phyloP scores from a whole-genome alignment of 1,284 basidiomycete genomes.

The Ceratobasidium sp. region DNA sequence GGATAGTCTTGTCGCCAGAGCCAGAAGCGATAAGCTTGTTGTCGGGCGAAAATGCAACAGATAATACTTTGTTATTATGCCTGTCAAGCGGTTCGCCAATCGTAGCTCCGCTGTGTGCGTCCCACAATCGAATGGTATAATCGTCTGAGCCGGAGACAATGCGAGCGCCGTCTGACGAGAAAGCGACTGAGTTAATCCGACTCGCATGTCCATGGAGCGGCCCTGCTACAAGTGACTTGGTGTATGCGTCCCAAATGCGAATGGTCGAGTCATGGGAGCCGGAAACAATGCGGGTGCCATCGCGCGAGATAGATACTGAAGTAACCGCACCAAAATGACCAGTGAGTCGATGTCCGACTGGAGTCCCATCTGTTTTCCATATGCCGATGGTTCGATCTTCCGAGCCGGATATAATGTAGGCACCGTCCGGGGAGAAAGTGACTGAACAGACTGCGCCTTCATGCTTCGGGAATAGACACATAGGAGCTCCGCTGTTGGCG shows the following conservation, averaged over 20 bases:
- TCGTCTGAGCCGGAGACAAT: constrained; percentile 2
- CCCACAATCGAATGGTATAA: constrained; percentile 8
- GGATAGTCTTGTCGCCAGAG: not conserved
- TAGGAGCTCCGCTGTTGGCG: not conserved
- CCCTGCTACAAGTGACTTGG: not conserved
- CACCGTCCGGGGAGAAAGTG: constrained; percentile 5
- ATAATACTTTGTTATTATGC: not conserved
- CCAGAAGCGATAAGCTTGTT: not conserved
- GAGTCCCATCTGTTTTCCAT: not conserved
- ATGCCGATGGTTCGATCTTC: not conserved
- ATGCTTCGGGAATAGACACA: not conserved
- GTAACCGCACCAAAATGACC: not conserved
- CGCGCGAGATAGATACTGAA: not conserved
- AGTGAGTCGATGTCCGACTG: not conserved
- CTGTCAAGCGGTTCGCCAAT: not conserved
- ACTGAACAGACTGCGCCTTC: not conserved
- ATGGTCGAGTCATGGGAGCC: not conserved
- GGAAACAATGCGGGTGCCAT: not conserved
- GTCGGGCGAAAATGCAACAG: constrained; percentile 18
- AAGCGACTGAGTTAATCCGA: not conserved
- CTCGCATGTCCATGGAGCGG: not conserved
- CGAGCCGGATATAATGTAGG: not conserved
- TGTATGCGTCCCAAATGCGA: not conserved
- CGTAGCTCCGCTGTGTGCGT: constrained; percentile 2
- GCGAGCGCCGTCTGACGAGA: not conserved